These are phyloP conservation scores for Phytophthora sp. DNA, from an alignment of 352 stramenopile species.

Conservation along the genomic window DNA sequence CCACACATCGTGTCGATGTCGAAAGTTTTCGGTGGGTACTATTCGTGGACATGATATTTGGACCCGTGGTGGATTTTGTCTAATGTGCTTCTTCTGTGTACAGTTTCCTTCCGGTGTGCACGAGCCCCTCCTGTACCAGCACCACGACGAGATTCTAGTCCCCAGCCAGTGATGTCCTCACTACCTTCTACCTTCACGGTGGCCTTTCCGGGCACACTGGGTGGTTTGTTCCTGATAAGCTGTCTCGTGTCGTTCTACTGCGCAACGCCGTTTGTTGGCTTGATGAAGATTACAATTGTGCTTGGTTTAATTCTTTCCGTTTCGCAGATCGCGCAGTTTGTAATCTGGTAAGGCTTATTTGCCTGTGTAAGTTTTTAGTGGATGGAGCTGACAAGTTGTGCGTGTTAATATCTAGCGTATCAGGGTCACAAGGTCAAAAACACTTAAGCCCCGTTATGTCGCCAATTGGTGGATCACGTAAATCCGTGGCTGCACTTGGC, in stretches of 20 bases:
- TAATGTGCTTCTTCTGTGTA: background rate
- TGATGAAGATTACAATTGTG: conserved; percentile 90
- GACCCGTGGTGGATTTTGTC: background rate
- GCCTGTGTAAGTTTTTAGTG: background rate
- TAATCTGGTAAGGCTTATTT: conserved; percentile 47
- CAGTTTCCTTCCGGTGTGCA: conserved; percentile 63
- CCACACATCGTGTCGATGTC: conserved; percentile 62
- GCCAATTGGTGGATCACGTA: conserved; percentile 17
- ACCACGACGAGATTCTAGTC: conserved; percentile 48
- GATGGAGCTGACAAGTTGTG: conserved; percentile 11
- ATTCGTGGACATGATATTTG: background rate
- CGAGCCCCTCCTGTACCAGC: conserved; percentile 40
- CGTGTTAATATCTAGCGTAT: conserved; percentile 35
- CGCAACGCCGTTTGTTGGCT: conserved; percentile 69
- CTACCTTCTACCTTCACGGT: conserved; percentile 62
- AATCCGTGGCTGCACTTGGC: conserved; percentile 24
- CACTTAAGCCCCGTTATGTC: conserved; percentile 23
- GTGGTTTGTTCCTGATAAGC: conserved; percentile 78
- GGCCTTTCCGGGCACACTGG: conserved; percentile 70
- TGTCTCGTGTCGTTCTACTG: conserved; percentile 79
- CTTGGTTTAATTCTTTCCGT: conserved; percentile 78
- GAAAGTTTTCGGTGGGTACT: conserved; percentile 57
- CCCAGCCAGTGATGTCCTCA: conserved; percentile 44
- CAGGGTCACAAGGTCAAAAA: conserved; percentile 29
- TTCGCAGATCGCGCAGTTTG: conserved; percentile 76